These are phyloP conservation scores for Xylaria sp. DNA, from an alignment of 2,329 filamentous ascomycete species.

Conservation along the genomic window DNA sequence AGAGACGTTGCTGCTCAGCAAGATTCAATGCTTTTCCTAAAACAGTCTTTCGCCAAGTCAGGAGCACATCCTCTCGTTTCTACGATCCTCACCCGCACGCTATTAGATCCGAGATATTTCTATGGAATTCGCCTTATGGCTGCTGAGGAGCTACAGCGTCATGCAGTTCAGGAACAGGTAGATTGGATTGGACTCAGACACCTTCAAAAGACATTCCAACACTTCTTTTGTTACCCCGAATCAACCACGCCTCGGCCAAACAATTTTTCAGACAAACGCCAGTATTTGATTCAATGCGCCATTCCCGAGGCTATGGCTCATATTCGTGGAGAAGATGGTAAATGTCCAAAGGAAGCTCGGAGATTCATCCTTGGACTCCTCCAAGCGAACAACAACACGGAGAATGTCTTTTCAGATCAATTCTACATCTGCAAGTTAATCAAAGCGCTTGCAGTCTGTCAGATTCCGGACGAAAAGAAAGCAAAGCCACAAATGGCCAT, in stretches of 20 bases:
- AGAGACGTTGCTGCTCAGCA: constrained; percentile 92
- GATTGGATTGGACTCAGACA: constrained; percentile 85
- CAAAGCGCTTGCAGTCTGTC: constrained; percentile 65
- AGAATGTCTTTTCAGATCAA: constrained; percentile 88
- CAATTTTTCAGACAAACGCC: constrained; percentile 86
- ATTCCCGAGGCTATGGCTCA: constrained; percentile 84
- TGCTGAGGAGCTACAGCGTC: constrained; percentile 78
- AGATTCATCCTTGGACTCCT: constrained; percentile 89
- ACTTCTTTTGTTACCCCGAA: constrained; percentile 85
- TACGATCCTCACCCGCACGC: constrained; percentile 86
- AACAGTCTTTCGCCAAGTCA: constrained; percentile 57
- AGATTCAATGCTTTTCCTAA: constrained; percentile 80
- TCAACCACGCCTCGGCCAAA: constrained; percentile 86
- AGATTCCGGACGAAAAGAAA: constrained; percentile 60
- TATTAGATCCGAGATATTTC: constrained; percentile 93
- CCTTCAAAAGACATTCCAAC: constrained; percentile 84
- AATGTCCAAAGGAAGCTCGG: constrained; percentile 81
- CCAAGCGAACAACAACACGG: constrained; percentile 92
- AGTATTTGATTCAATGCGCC: constrained; percentile 84
- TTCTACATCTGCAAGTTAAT: constrained; percentile 88
- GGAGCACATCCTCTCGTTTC: constrained; percentile 82
- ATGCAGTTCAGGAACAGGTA: constrained; percentile 72
- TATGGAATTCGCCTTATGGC: constrained; percentile 91
- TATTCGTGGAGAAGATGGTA: constrained; percentile 78
- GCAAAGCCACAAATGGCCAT: constrained; percentile 53